Base-by-base conservation (phyloP, 257 asterid species). In the Coffea eugenioides region DNA sequence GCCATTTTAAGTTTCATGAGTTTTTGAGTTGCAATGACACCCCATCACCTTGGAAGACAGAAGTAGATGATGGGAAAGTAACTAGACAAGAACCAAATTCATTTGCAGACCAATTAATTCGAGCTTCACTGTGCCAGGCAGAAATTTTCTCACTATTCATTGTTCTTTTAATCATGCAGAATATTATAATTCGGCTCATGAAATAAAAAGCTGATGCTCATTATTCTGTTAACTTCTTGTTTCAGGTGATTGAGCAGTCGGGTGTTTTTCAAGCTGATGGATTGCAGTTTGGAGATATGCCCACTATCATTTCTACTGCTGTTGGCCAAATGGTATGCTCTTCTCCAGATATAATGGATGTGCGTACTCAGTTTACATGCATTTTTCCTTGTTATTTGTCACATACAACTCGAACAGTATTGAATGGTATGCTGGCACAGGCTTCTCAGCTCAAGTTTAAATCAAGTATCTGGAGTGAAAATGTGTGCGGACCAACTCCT, bases 241-340 rank as follows among this genome's bases (percentile, higher is more conserved):
- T 81, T 25, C 90, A 95, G 97, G 87, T 94, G 79, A 89, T 88
- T 78, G 98, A 94, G 83, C 97, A 88, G 86, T 93, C 99, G 2
- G 90, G 87, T 48, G 85, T 86, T 69, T 88, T 91, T 84, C 88
- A 88, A 83, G 96, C 88, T 80, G 90, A 86, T 74, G 93, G 88
- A 48, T 85, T 92, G 79, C 87, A 83, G 61, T 87, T 77, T 69
- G 82, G 90, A 80, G 80, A 77, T 86, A 83, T 78, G 74, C 97
- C 97, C 25, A 85, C 91, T 81, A 80, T 88, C 73, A 57, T 95
- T 81, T 85, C 92, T 79, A 93, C 97, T 78, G 95, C 95, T 69
- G 90, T 89, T 83, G 97, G 95, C 80, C 97, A 93, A 85, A 94
- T 96, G 99, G 99, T 94, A 80, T 36, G 74, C 41, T 46, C 73